These are phyloP conservation scores for Zalaria sp. DNA, from an alignment of 2,329 filamentous ascomycete genomes.

Conservation along the genomic window DNA sequence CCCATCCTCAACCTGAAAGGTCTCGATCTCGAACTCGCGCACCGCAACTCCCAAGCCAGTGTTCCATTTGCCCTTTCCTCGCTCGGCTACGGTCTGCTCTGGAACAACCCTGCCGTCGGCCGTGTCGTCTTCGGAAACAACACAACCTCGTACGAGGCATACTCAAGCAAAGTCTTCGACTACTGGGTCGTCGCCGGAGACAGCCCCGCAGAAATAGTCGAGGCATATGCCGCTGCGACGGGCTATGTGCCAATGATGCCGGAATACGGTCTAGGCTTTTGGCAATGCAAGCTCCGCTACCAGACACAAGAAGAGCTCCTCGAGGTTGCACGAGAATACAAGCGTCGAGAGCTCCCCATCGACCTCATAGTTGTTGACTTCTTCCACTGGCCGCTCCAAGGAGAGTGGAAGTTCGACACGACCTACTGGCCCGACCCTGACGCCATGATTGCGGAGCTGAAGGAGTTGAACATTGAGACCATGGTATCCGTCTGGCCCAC, in stretches of 20 bases:
- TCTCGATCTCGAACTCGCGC: constrained; percentile 47
- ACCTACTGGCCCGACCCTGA: constrained; percentile 53
- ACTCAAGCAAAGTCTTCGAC: constrained; percentile 43
- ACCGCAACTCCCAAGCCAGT: constrained; percentile 52
- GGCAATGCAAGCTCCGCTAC: constrained; percentile 55
- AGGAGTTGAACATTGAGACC: constrained; percentile 44
- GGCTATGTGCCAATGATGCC: constrained; percentile 54
- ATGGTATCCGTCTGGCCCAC: constrained; percentile 61
- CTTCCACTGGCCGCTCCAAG: constrained; percentile 54
- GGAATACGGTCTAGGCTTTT: constrained; percentile 53
- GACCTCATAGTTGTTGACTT: constrained; percentile 55
- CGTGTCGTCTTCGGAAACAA: constrained; percentile 48
- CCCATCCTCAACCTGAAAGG: constrained; percentile 50
- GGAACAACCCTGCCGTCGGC: constrained; percentile 52
- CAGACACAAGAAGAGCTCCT: constrained; percentile 52
- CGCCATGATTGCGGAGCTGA: constrained; percentile 49
- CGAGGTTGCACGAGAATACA: constrained; percentile 45
- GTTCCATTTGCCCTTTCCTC: constrained; percentile 49
- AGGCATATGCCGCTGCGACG: constrained; percentile 41
- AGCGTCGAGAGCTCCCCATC: constrained; percentile 39
- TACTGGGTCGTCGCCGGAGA: constrained; percentile 51
- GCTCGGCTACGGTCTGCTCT: constrained; percentile 48
- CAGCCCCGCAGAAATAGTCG: constrained; percentile 39
- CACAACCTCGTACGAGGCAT: constrained; percentile 46
- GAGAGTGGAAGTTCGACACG: constrained; percentile 54